phyloP scores from a whole-genome alignment of 1,284 basidiomycete genomes.

The Ceratobasidium sp. region DNA sequence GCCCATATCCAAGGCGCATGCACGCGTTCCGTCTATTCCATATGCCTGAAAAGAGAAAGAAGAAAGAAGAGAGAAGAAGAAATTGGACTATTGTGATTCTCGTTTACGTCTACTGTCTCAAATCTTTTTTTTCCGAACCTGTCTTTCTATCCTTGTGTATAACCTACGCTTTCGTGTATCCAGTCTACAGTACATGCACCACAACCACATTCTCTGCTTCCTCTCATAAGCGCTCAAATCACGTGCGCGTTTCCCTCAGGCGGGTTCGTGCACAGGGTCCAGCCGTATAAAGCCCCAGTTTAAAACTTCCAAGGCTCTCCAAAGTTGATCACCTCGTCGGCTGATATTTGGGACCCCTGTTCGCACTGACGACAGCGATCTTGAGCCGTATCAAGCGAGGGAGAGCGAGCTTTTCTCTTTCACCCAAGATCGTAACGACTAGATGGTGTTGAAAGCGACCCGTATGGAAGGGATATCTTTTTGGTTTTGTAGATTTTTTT shows the following conservation, averaged over 20 bases:
- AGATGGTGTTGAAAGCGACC: constrained; percentile 44
- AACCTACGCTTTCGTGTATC: constrained; percentile 2
- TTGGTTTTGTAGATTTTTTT: constrained; percentile 17
- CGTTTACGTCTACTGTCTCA: too few relatives aligned
- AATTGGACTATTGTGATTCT: too few relatives aligned
- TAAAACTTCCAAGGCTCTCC: constrained; percentile 7
- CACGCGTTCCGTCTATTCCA: constrained; percentile 32
- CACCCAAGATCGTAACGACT: constrained; percentile 46
- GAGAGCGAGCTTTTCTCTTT: constrained; percentile 43
- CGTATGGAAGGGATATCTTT: constrained; percentile 45
- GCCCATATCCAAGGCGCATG: constrained; percentile 36
- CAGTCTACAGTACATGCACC: background rate
- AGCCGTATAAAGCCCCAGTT: background rate
- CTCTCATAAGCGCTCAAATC: background rate
- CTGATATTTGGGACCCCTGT: constrained; percentile 45
- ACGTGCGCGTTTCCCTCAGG: constrained; percentile 24
- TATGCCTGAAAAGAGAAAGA: constrained; percentile 3
- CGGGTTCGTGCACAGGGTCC: constrained; percentile 33
- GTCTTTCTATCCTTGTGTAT: too few relatives aligned
- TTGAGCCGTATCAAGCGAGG: constrained; percentile 45
- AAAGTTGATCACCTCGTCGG: constrained; percentile 46
- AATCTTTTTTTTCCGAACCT: too few relatives aligned
- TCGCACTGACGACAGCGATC: constrained; percentile 39
- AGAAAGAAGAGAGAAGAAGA: too few relatives aligned
- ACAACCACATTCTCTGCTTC: background rate